Evolutionary conservation across 2,329 filamentous ascomycete genomes (phyloP).

Genomic region (Hymenoscyphus salicellus): DNA sequence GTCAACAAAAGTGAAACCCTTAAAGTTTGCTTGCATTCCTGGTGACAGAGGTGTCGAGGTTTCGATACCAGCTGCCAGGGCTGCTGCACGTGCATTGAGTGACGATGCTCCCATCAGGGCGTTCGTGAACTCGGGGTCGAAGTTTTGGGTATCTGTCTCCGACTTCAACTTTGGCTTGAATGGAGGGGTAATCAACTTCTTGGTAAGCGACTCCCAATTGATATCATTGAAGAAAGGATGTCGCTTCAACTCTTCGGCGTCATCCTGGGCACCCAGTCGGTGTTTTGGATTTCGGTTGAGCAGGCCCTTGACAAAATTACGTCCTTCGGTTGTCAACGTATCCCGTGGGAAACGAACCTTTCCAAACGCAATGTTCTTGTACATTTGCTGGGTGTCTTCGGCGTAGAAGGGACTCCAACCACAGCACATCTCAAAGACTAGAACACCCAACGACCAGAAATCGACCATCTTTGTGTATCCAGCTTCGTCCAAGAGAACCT

Average conservation of each 20-base stretch:
- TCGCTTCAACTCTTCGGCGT: slow-evolving; percentile 89
- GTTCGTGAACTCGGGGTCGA: slow-evolving; percentile 97
- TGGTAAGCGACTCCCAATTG: slow-evolving; percentile 82
- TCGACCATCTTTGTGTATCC: slow-evolving; percentile 99
- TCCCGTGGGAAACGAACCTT: slow-evolving; percentile 96
- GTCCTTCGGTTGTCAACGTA: slow-evolving; percentile 87
- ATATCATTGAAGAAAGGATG: slow-evolving; percentile 94
- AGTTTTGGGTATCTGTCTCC: slow-evolving; percentile 95
- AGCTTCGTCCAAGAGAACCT: slow-evolving; percentile 91
- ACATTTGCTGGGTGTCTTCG: slow-evolving; percentile 99
- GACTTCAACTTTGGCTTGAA: slow-evolving; percentile 98
- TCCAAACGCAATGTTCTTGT: slow-evolving; percentile 99
- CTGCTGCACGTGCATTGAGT: slow-evolving; percentile 85
- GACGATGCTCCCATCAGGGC: slow-evolving; percentile 83
- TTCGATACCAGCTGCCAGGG: slow-evolving; percentile 78
- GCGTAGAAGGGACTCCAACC: slow-evolving; percentile 99
- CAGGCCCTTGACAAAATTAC: slow-evolving; percentile 96
- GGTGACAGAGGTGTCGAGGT: slow-evolving; percentile 91
- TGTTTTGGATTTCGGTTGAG: slow-evolving; percentile 97
- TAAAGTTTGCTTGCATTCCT: slow-evolving; percentile 96
- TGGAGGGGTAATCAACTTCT: slow-evolving; percentile 90
- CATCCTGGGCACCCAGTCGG: slow-evolving; percentile 81
- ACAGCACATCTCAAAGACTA: slow-evolving; percentile 99
- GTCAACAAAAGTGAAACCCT: slow-evolving; percentile 98
- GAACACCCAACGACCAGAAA: slow-evolving; percentile 95